phyloP scores from a whole-genome alignment of 305 asterid species.

The Rubia peregrina region DNA sequence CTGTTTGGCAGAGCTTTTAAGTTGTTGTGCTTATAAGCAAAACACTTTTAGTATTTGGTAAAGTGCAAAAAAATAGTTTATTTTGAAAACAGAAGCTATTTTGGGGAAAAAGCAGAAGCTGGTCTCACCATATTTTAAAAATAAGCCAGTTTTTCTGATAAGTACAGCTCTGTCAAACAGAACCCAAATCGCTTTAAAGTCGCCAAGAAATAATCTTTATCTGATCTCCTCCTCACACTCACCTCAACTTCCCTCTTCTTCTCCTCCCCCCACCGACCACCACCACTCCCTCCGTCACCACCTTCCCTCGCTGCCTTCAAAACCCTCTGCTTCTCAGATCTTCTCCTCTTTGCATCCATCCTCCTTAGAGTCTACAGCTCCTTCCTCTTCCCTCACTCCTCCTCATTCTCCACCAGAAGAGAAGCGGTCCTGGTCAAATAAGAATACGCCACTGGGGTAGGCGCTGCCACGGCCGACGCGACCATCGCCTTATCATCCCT shows the following conservation, averaged over 20 bases:
- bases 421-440: conserved; percentile 69
- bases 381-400: conserved; percentile 92
- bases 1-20: no score
- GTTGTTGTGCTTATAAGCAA: no score
- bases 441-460: conserved; percentile 25
- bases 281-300: conserved; percentile 7
- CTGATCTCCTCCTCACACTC: conserved; percentile 26
- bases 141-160: no score
- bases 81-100: no score
- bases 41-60: no score
- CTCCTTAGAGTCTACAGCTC: conserved; percentile 83
- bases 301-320: conserved; percentile 37
- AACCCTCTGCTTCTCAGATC: conserved; percentile 78
- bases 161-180: no score
- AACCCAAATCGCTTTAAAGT: conserved; percentile 24
- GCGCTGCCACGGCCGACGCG: conserved; percentile 26
- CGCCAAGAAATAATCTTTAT: conserved; percentile 21
- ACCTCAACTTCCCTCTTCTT: conserved; percentile 29
- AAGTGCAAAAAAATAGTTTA: no score
- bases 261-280: conserved; percentile 19
- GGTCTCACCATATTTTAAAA: no score
- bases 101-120: no score
- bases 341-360: conserved; percentile 92
- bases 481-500: conserved; percentile 56
- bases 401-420: conserved; percentile 82